Base-by-base conservation (phyloP, 169 alveolate genomes). In the Sarcocystis neurona region DNA sequence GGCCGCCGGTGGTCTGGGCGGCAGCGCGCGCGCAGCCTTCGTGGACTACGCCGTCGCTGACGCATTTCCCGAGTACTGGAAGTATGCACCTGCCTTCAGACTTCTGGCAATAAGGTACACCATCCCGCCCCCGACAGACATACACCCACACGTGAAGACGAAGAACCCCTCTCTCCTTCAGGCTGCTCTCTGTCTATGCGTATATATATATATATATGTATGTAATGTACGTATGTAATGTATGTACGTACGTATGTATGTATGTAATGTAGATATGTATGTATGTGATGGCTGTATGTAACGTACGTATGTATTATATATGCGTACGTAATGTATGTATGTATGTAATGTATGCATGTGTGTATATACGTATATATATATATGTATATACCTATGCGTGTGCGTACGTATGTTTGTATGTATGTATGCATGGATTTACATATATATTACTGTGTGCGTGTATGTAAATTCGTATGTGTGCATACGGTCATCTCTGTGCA, bases 81-180 rank as follows among this genome's bases (percentile, higher is more conserved):
- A 32, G 43, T 72, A 72, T 39, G 47, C 82, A 6, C 82, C 82
- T 1, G 34, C 82, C 53, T 72, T 72, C 34, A 48, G 82, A 6
- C 82, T 72, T 1, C 82, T 72, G 58, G 47, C 82, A 1, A 72
- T 72, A 48, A 72, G 32, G 82, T 72, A 72, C 1, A 30, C 66
- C 23, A 12, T 53, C 12, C 66, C 23, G 12, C 66, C 12, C 12
- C n/a, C n/a, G n/a, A n/a, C n/a, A n/a, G 66, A 53, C 30, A 53
- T 53, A 53, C 30, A 53, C 23, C 66, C 12, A 53, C 30, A 53
- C 66, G 66, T 23, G 75, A 27, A 63, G 27, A 63, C 39, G 39
- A 48, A 10, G 60, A 10, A 8, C 18, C 8, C 18, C 60, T 18
- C 8, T 50, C 60, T 50, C 27, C 60, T 10, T 50, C 27, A 10